Evolutionary conservation across 2,329 filamentous ascomycete species (phyloP), one percentile per base, ranked within the genome.

Genomic region (Coleophoma eucalyptorum): DNA sequence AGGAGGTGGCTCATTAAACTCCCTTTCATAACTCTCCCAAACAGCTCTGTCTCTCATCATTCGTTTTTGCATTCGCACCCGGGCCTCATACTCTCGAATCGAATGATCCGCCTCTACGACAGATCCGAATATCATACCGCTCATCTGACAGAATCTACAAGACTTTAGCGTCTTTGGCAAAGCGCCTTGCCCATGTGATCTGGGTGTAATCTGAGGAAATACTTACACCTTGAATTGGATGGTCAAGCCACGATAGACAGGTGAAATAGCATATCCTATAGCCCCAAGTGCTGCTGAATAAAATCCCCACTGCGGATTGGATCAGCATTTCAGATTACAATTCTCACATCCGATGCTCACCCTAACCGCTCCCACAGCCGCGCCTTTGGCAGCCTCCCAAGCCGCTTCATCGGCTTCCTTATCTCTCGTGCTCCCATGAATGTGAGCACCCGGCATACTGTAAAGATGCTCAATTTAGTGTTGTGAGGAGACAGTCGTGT

Each of bases 171-270:
- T 8, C 26, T 8, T 26, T 26, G 26, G 10, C 6, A 5, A 26
- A 26, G 26, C 26, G 10, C 26, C 10, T 5, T 26, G 6, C 21
- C 26, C 19, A 6, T 21, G 15, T 13, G 4, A 38, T 43, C 10
- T 13, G 15, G 16, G 5, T 7, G 5, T 18, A 19, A 21, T 20
- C 40, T 13, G 13, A 42, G 26, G 33, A 32, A 19, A 46, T 46
- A 71, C 81, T 62, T 77, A 89, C 86, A 87, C 83, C 72, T 90
- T 90, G 69, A 90, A 90, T 64, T 90, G 87, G 46, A 89, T 72
- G 1, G 87, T 90, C 55, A 88, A 70, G 2, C 84, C 79, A 19
- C 87, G 79, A 65, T 92, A 93, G 18, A 92, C 62, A 0, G 89
- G 89, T 48, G 84, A 89, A 61, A 83, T 76, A 19, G 74, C 70